Conservation (phyloP, 1,139 yeast species). For the Debaryomyces sp. region DNA sequence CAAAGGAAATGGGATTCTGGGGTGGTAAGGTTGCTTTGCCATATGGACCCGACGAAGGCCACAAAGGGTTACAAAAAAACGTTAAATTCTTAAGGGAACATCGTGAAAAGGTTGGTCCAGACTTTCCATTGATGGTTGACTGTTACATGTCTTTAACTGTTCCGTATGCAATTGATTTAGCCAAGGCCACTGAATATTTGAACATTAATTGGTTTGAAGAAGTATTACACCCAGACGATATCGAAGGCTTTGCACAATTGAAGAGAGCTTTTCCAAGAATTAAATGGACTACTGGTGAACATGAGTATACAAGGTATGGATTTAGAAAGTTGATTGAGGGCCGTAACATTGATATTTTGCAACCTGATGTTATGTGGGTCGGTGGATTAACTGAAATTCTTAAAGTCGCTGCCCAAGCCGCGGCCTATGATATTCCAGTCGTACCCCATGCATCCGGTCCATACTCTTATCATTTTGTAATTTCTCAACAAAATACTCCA, state of each 20-base stretch:
- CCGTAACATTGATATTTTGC: constrained; percentile 48
- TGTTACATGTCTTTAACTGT: constrained; percentile 54
- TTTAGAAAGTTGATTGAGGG: constrained; percentile 52
- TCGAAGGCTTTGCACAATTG: constrained; percentile 45
- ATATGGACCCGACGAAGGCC: constrained; percentile 53
- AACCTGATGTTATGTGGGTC: constrained; percentile 58
- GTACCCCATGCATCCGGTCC: constrained; percentile 57
- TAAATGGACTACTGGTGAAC: constrained; percentile 55
- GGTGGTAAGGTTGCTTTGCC: constrained; percentile 55
- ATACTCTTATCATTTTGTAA: constrained; percentile 52
- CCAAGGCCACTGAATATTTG: constrained; percentile 43
- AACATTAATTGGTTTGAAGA: constrained; percentile 56
- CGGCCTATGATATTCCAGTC: constrained; percentile 54
- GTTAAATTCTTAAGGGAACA: constrained; percentile 46
- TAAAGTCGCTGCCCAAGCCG: constrained; percentile 49
- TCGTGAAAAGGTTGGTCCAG: constrained; percentile 48
- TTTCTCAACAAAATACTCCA: constrained; percentile 50
- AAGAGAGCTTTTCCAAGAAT: constrained; percentile 48
- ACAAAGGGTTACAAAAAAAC: constrained; percentile 44
- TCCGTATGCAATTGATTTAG: constrained; percentile 48
- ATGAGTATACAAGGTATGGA: constrained; percentile 52
- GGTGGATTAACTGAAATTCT: constrained; percentile 52
- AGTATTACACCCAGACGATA: constrained; percentile 52
- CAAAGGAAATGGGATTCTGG: constrained; percentile 50
- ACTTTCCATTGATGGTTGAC: constrained; percentile 53